Conservation (phyloP, 345 rosid species). For the Carallia pectinifolia region DNA sequence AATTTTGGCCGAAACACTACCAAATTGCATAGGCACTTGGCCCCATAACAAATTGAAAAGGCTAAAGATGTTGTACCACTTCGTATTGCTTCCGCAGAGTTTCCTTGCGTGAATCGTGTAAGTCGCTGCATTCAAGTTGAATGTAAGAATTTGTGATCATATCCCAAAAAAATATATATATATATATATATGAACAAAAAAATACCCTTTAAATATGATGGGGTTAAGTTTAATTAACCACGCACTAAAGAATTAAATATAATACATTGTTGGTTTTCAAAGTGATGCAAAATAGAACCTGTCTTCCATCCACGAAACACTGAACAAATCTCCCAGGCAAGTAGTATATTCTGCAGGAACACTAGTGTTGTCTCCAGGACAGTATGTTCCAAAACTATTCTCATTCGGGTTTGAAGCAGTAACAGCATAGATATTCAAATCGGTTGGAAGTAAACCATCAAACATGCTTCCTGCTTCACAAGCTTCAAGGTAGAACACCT, state of each 20-base stretch:
- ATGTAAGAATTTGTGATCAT: no score
- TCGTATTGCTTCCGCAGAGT: slow-evolving; percentile 49
- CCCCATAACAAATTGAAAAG: neutral
- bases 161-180: no score
- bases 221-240: no score
- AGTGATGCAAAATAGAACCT: slow-evolving; percentile 31
- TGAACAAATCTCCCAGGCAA: slow-evolving; percentile 70
- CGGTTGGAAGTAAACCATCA: slow-evolving; percentile 47
- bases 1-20: no score
- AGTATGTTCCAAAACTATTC: slow-evolving; percentile 50
- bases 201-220: no score
- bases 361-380: slow-evolving; percentile 26
- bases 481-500: slow-evolving; percentile 68
- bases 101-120: slow-evolving; percentile 52
- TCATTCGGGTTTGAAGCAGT: slow-evolving; percentile 57
- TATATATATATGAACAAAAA: no score
- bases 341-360: slow-evolving; percentile 27
- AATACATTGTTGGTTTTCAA: no score
- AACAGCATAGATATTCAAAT: slow-evolving; percentile 46
- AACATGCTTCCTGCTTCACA: slow-evolving; percentile 73
- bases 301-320: slow-evolving; percentile 84
- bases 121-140: slow-evolving; percentile 35
- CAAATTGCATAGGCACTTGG: neutral
- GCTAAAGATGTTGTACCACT: slow-evolving; percentile 20
- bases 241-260: no score